phyloP scores from a whole-genome alignment of 1,139 yeast genomes.

The Tardiomyces depauwii region DNA sequence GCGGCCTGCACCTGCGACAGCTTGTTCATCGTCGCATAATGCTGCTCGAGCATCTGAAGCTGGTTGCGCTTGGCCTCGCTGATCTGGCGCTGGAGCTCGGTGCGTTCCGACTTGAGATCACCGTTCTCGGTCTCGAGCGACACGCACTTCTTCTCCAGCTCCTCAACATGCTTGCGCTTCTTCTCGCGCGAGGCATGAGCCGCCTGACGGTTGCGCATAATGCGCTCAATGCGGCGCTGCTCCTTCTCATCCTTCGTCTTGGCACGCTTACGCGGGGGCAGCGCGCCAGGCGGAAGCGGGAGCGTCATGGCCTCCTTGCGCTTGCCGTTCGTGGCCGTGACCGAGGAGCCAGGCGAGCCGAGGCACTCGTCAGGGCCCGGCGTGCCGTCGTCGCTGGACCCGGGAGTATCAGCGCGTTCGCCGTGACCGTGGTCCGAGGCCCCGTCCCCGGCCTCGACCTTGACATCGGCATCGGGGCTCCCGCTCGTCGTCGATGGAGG shows the following conservation, averaged over 20 bases:
- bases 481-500: not conserved
- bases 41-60: constrained; percentile 16
- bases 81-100: constrained; percentile 14
- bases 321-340: not conserved
- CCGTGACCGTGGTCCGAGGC: not conserved
- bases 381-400: too few relatives aligned
- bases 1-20: constrained; percentile 19
- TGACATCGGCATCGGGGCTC: not conserved
- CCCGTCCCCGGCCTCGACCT: not conserved
- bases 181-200: constrained; percentile 97
- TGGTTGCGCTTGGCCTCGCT: constrained; percentile 16
- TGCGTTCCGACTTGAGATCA: constrained; percentile 1
- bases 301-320: constrained; percentile 13
- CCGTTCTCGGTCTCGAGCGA: constrained; percentile 20
- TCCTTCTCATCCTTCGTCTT: constrained; percentile 95
- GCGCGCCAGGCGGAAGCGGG: constrained; percentile 32
- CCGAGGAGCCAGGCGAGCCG: not conserved
- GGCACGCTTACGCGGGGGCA: constrained; percentile 95
- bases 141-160: constrained; percentile 45
- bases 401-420: too few relatives aligned
- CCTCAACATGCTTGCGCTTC: constrained; percentile 86
- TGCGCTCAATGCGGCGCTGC: constrained; percentile 87
- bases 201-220: constrained; percentile 87
- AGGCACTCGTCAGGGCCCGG: too few relatives aligned
- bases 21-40: constrained; percentile 15